Evolutionary conservation across 768 basidiomycete genomes (phyloP), one percentile per base, ranked within the genome.

Genomic region (Trametes cingulata): DNA sequence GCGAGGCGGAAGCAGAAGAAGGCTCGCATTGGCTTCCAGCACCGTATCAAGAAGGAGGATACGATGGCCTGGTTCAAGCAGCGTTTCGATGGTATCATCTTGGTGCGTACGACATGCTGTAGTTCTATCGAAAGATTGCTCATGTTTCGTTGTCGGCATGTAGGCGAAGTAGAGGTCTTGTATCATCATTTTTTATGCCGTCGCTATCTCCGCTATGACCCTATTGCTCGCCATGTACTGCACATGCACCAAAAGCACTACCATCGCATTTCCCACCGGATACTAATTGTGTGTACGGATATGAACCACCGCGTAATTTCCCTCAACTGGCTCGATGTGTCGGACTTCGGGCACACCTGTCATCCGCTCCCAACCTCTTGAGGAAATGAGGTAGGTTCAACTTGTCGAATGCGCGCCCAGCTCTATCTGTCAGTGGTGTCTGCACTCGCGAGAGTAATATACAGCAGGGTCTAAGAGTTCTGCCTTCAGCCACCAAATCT

Each of bases 11-110:
- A 90, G 81, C 85, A 90, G 77, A 88, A 87, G 80, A 91, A 85
- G 80, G 84, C 92, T 41, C 83, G 89, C 58, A 77, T 99, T 73
- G 96, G 97, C 51, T 90, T 87, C 80, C 74, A 78, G 58, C 96
- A 99, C 82, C 86, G 87, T 62, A 90, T 98, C 68, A 91, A 85
- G 84, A 95, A 91, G 83, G 95, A 98, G 72, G 94, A 98, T 71
- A 93, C 93, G 64, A 88, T 93, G 89, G 79, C 88, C 65, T 98
- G 96, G 96, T 98, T 95, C 93, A 98, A 98, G 86, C 92, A 95
- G 80, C 85, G 95, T 71, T 98, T 96, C 83, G 95, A 98, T 75
- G 95, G 94, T 80, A 95, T 96, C 76, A 95, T 98, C 79, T 77
- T 93, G 75, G 91, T 93, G 71, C 66, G 89, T 80, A 7, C 27